Conservation (phyloP, 345 rosid genomes). For the Orychophragmus violaceus region DNA sequence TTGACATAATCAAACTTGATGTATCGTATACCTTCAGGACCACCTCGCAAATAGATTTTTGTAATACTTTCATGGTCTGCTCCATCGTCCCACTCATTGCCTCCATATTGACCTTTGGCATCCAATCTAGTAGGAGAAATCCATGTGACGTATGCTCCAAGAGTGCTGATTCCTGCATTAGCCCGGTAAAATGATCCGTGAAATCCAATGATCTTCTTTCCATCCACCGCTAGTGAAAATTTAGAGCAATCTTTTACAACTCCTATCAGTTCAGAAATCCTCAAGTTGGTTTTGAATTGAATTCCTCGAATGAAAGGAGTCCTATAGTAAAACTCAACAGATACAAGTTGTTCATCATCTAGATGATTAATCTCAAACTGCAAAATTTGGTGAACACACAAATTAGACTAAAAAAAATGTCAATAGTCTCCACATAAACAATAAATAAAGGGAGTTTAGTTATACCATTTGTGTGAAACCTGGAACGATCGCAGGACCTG, state of each 20-base stretch:
- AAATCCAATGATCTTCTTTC: constrained; percentile 6
- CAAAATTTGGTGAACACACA: background rate
- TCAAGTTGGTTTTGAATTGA: background rate
- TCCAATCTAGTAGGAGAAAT: background rate
- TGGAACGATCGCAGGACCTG: background rate
- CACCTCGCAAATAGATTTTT: constrained; percentile 1
- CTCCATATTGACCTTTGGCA: background rate
- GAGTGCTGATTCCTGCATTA: too few species aligned
- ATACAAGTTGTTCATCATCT: background rate
- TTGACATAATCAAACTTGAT: constrained; percentile 10
- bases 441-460: background rate
- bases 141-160: constrained; percentile 10
- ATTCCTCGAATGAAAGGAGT: background rate
- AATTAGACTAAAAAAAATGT: background rate
- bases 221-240: background rate
- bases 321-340: background rate
- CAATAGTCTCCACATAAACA: background rate
- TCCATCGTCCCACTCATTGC: constrained; percentile 7
- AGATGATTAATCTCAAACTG: background rate
- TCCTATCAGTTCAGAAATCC: background rate
- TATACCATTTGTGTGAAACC: background rate
- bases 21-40: background rate
- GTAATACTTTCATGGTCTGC: background rate
- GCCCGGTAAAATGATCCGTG: background rate
- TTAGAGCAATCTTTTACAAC: background rate